A percentile compares a stretch with the other conserved stretches of the same genome.
Evolutionary conservation across 176 grass and related monocot species (phyloP).

Genomic region (Puya raimondii): DNA sequence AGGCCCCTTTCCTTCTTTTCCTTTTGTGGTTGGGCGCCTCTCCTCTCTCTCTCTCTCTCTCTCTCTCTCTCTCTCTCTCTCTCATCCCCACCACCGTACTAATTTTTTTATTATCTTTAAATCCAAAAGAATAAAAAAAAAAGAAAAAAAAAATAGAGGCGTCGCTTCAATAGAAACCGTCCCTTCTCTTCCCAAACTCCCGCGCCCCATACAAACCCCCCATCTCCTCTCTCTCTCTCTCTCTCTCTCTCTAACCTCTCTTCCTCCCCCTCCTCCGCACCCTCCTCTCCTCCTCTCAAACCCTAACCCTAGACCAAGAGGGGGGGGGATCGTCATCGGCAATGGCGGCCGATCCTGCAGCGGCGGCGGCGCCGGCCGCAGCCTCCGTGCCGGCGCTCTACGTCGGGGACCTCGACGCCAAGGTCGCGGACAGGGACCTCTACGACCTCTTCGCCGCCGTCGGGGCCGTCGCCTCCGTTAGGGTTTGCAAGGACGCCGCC

Average conservation of each 20-base stretch:
- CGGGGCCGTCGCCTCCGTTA: slow-evolving; percentile 47
- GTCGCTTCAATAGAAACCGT: background rate
- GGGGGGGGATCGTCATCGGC: background rate
- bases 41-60: no score
- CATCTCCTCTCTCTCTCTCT: background rate
- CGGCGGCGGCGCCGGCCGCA: background rate
- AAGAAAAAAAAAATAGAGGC: background rate
- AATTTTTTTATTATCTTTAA: background rate
- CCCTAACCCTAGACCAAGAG: background rate
- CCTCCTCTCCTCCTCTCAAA: background rate
- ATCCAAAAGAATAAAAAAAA: background rate
- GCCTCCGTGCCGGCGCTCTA: slow-evolving; percentile 41
- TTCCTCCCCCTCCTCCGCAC: background rate
- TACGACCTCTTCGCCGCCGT: slow-evolving; percentile 39
- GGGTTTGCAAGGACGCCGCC: slow-evolving; percentile 45
- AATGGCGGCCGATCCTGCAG: background rate
- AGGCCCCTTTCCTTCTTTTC: no score
- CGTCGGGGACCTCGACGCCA: slow-evolving; percentile 51
- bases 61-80: background rate
- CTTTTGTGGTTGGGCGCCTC: no score
- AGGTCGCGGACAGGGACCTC: slow-evolving; percentile 32
- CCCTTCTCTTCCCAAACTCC: background rate
- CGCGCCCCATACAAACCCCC: background rate
- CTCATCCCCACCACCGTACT: background rate
- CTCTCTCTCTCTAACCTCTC: background rate